Evolutionary conservation across 768 basidiomycete species (phyloP), one percentile per base, ranked within the genome.

Genomic region (Crassisporium funariophilum): DNA sequence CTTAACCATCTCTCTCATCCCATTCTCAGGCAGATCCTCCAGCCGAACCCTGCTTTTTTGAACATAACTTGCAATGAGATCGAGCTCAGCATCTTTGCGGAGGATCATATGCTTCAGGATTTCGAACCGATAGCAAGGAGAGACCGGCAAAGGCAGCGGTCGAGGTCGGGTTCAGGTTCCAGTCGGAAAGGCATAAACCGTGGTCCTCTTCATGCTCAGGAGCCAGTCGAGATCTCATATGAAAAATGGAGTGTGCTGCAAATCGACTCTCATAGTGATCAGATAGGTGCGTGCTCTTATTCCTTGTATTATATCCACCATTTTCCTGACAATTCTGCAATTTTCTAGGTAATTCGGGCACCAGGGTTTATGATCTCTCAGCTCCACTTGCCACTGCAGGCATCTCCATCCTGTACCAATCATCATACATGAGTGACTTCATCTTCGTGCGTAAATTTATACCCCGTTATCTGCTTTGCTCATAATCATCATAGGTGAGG

Each of bases 381-480:
- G 82, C 84, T 12, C 86, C 84, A 23, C 69, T 91, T 15, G 86
- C 87, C 9, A 82, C 80, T 10, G 84, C 83, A 27, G 86, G 86
- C 2, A 88, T 91, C 27, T 87, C 85, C 23, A 91, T 91, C 39
- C 70, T 91, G 11, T 91, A 91, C 63, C 86, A 88, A 59, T 88
- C 86, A 4, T 87, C 87, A 2, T 90, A 91, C 63, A 82, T 81
- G 78, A 83, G 86, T 55, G 88, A 91, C 64, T 90, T 86, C 60
- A 86, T 91, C 47, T 83, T 91, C 53, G 87, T 89, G 58, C 54
- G 84, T 68, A 38, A n/a, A n/a, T n/a, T n/a, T n/a, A 45, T 24
- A 19, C 46, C 11, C 22, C 49, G 20, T 35, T 41, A 24, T 39
- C 53, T 58, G 31, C 57, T 35, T 10, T 21, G 45, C 21, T 40